Percentiles rank a stretch among this genome's conserved stretches.
Evolutionary conservation across 148 eudicot genomes (phyloP).

Genomic region (Cornus kousa): DNA sequence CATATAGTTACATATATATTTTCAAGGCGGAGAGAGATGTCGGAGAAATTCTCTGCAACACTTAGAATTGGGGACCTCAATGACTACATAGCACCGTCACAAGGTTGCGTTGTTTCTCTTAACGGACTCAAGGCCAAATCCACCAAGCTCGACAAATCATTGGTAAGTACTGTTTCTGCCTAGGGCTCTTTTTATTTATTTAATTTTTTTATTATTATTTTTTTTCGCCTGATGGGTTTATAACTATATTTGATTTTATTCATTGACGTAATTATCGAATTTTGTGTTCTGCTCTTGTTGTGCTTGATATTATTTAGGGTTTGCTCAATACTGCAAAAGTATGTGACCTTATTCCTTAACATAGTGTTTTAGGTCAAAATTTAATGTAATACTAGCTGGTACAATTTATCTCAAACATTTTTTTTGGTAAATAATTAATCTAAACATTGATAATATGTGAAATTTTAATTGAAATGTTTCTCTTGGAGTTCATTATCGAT

Average conservation of each 20-base stretch:
- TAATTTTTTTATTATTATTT: too few species aligned
- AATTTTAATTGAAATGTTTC: neutral
- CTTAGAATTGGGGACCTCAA: conserved; percentile 77
- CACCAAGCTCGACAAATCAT: conserved; percentile 20
- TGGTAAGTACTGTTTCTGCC: conserved; percentile 12
- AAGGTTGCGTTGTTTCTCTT: conserved; percentile 82
- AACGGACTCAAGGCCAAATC: conserved; percentile 25
- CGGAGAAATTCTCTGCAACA: conserved; percentile 76
- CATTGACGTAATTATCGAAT: neutral
- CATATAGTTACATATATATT: neutral
- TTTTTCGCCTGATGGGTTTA: neutral
- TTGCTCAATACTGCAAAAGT: too few species aligned
- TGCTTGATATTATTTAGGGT: neutral
- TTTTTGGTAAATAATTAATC: neutral
- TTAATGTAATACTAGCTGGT: neutral
- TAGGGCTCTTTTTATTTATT: neutral
- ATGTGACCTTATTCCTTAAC: neutral
- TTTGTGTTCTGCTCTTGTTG: neutral
- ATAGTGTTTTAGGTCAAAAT: neutral
- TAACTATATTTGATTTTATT: neutral
- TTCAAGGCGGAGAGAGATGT: conserved; percentile 35
- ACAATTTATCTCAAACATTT: neutral
- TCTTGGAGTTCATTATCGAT: neutral
- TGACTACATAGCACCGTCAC: conserved; percentile 87
- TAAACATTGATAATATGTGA: neutral